Base-by-base conservation (phyloP, 306 rosid species). In the Luffa acutangula region DNA sequence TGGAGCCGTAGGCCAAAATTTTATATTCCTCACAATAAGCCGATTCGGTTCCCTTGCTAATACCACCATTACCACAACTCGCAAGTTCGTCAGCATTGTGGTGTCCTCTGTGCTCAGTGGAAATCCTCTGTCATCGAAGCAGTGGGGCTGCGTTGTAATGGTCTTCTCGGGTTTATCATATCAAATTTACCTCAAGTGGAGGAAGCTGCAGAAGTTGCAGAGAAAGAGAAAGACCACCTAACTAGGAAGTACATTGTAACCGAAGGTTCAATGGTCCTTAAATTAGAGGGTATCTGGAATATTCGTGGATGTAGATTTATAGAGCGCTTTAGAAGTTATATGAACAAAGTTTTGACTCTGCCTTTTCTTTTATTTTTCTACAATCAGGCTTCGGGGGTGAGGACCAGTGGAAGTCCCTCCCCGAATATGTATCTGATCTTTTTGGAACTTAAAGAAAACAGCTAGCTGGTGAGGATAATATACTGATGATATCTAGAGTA, bases 1-100 rank as follows among this genome's bases (percentile, higher is more conserved):
- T 79, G 99, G 99, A 62, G 99, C 98, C 2, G 97, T 93, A 21
- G 99, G 99, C 83, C 99, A 93, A 89, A 96, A 96, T 75, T 96
- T 96, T 80, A 96, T 96, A 81, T 96, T 96, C 88, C 85, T 96
- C 73, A 96, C 98, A 36, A 96, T 96, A 63, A 93, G 99, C 82
- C 88, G 88, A 72, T 96, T 96, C 63, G 99, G 99, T 57, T 96
- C 99, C 46, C 87, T 96, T 34, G 97, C 96, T 14, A 93, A 96
- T 80, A 96, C 98, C 70, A 96, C 99, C 85, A 93, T 96, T 81
- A 96, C 99, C 20, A 96, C 98, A 42, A 96, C 98, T 53, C 99
- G 98, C 85, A 96, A 96, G 82, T 96, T 96, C 59, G 98, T 93
- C 9, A 96, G 99, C 88, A 96, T 93, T 43, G 99, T 96, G 78